Evolutionary conservation across 495 filamentous ascomycete species (phyloP).

Genomic region (Parachaetomium inaequale): DNA sequence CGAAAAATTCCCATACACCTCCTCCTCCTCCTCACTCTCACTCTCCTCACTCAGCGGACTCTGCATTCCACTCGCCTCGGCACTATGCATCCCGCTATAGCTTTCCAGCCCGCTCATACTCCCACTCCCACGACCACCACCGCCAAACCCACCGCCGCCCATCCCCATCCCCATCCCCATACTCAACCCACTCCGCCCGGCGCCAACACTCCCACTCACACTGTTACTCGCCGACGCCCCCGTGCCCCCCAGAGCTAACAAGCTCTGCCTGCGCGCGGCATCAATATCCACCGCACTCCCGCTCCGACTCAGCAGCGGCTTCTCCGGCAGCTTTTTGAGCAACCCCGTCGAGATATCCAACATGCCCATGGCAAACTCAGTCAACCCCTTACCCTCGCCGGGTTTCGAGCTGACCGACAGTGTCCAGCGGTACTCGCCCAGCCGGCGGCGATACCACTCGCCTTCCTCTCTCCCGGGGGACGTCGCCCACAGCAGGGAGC

Average conservation of each 20-base stretch:
- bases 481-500: slow-evolving; percentile 78
- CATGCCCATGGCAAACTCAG: slow-evolving; percentile 71
- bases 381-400: slow-evolving; percentile 61
- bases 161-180: slow-evolving; percentile 24
- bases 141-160: slow-evolving; percentile 3
- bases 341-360: slow-evolving; percentile 59
- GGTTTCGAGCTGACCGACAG: slow-evolving; percentile 78
- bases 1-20: slow-evolving; percentile 50
- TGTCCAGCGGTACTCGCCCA: slow-evolving; percentile 93
- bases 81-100: slow-evolving; percentile 30
- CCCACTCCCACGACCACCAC: not conserved
- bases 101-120: slow-evolving; percentile 26
- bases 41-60: slow-evolving; percentile 42
- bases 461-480: slow-evolving; percentile 84
- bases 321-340: slow-evolving; percentile 55
- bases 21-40: slow-evolving; percentile 47
- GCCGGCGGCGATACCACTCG: slow-evolving; percentile 84
- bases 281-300: slow-evolving; percentile 45
- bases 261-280: slow-evolving; percentile 37
- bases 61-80: slow-evolving; percentile 41
- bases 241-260: slow-evolving; percentile 31
- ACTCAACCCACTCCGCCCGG: slow-evolving; percentile 4
- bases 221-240: slow-evolving; percentile 6
- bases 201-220: not conserved
- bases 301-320: slow-evolving; percentile 46